Base-by-base conservation (phyloP, 2,329 filamentous ascomycete species). In the Clathrospora elynae region DNA sequence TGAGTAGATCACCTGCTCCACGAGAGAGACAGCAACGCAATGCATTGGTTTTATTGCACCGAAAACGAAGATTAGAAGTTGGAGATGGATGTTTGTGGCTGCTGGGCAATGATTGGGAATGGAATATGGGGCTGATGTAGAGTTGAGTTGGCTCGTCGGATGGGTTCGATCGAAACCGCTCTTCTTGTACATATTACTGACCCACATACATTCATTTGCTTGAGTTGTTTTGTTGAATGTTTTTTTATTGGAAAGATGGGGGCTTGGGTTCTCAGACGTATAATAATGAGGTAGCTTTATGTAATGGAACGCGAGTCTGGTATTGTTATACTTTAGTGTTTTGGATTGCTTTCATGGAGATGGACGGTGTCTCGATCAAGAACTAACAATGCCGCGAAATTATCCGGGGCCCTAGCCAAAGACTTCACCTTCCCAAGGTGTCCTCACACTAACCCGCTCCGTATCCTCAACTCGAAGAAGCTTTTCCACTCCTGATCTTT, bases 1-100 rank as follows among this genome's bases (percentile, higher is more conserved):
- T 17, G 54, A 64, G 52, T 65, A 59, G 51, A 42, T 24, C 22
- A n/a, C n/a, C n/a, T n/a, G n/a, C n/a, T n/a, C n/a, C 12, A 14
- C 16, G 5, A 20, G 23, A 28, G 31, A 39, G 32, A 28, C 36
- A 32, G 13, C n/a, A 10, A 17, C 23, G 5, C 10, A 7, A 7
- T 32, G 36, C 28, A 31, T 32, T 24, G 11, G 11, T 16, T 20
- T 18, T n/a, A 13, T 12, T 13, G 13, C 24, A 7, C 26, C 26
- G 19, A 9, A 26, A 20, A 35, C 5, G 22, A 26, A 9, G 14
- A 19, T 18, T 29, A 34, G 19, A 16, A 31, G 19, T 9, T 10
- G 9, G 13, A n/a, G n/a, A n/a, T n/a, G n/a, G n/a, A n/a, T n/a
- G n/a, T n/a, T n/a, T n/a, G n/a, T n/a, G n/a, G n/a, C n/a, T n/a